Percentiles rank a stretch among this genome's conserved stretches.
These are phyloP conservation scores for Ogataea dorogensis DNA, from an alignment of 805 yeast species.

Conservation along the genomic window DNA sequence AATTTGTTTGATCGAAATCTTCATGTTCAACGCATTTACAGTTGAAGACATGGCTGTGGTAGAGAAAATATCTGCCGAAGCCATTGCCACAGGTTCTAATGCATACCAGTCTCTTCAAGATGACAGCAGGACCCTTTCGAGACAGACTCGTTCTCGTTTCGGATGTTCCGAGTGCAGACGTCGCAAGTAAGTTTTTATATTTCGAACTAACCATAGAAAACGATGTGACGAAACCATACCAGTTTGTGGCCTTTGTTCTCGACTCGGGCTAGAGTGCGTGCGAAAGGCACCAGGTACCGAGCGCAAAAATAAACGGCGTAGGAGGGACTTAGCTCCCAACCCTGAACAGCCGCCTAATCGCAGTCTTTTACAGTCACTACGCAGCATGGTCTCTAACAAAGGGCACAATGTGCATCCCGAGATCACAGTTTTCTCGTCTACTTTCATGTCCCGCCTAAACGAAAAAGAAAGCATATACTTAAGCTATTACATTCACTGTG, in stretches of 20 bases:
- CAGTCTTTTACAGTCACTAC: slow-evolving; percentile 1
- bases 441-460: slow-evolving; percentile 9
- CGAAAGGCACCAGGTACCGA: slow-evolving; percentile 17
- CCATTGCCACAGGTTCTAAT: neutral
- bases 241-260: slow-evolving; percentile 39
- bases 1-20: too few relatives aligned
- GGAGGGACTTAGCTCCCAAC: neutral
- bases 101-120: slow-evolving; percentile 3
- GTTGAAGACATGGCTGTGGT: slow-evolving; percentile 6
- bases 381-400: neutral
- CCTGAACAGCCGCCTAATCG: neutral
- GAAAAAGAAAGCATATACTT: slow-evolving; percentile 31
- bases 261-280: slow-evolving; percentile 31
- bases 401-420: neutral
- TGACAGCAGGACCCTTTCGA: slow-evolving; percentile 16
- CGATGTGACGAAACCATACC: slow-evolving; percentile 46
- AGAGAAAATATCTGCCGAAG: slow-evolving; percentile 3
- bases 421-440: slow-evolving; percentile 12
- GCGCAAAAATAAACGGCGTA: slow-evolving; percentile 6
- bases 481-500: slow-evolving; percentile 44
- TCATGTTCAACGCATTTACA: slow-evolving; percentile 11
- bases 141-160: slow-evolving; percentile 15
- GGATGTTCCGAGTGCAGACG: slow-evolving; percentile 23
- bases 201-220: slow-evolving; percentile 30
- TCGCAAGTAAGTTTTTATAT: slow-evolving; percentile 14